Evolutionary conservation across 352 stramenopile genomes (phyloP).

Genomic region (Phytophthora podocarpi): DNA sequence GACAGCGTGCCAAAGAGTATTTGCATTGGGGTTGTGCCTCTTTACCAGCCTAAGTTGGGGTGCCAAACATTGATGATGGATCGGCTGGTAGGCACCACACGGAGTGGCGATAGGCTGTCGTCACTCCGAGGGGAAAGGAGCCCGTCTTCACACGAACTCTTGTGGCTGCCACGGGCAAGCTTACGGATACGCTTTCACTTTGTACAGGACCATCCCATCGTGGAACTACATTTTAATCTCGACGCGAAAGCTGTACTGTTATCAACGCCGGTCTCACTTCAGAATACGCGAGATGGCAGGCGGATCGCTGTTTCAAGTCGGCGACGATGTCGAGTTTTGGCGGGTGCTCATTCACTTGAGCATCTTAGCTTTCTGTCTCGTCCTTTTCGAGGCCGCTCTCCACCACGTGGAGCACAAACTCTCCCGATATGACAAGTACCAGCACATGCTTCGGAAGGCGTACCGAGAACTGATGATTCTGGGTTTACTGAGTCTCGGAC

Average conservation of each 20-base stretch:
- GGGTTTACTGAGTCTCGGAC: conserved; percentile 53
- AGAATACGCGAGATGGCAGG: conserved; percentile 24
- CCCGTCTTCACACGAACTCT: conserved; percentile 2
- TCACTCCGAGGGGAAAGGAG: conserved; percentile 15
- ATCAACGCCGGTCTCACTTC: conserved; percentile 24
- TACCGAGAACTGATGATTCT: conserved; percentile 71
- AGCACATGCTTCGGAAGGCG: conserved; percentile 71
- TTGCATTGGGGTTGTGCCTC: neutral
- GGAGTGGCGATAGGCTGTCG: conserved; percentile 24
- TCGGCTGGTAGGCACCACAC: conserved; percentile 16
- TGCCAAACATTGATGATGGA: too few relatives aligned
- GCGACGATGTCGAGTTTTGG: conserved; percentile 59
- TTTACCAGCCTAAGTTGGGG: conserved; percentile 1
- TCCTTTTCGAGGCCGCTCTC: conserved; percentile 51
- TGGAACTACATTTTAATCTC: conserved; percentile 7
- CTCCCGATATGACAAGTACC: conserved; percentile 61
- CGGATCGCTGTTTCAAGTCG: conserved; percentile 61
- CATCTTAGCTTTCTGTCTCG: conserved; percentile 53
- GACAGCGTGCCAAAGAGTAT: neutral
- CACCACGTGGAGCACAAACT: conserved; percentile 59
- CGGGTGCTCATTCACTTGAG: conserved; percentile 54
- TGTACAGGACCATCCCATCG: neutral
- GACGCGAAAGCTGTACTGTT: conserved; percentile 17
- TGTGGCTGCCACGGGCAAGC: conserved; percentile 13
- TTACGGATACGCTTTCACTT: conserved; percentile 2